phyloP scores from a whole-genome alignment of 352 stramenopile species.

The Phytophthora palmivora region DNA sequence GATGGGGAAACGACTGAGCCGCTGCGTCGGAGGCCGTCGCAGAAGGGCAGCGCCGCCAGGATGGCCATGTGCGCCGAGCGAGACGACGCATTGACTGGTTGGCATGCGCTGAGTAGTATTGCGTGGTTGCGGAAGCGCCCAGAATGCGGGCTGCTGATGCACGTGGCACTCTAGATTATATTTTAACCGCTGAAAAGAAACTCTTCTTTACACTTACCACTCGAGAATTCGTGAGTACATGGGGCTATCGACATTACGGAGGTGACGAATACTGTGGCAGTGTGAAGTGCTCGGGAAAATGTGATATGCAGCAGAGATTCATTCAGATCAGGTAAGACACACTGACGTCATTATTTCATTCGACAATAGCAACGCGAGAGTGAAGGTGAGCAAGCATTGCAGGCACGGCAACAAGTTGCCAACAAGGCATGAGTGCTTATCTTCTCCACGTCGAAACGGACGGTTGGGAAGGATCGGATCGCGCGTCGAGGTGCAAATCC shows the following conservation, averaged over 20 bases:
- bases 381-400: background rate
- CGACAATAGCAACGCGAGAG: slow-evolving; percentile 5
- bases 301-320: slow-evolving; percentile 12
- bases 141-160: background rate
- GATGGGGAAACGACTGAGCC: background rate
- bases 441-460: slow-evolving; percentile 11
- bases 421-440: background rate
- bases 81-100: background rate
- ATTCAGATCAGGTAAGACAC: slow-evolving; percentile 13
- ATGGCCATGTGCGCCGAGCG: slow-evolving; percentile 10
- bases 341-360: background rate
- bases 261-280: background rate
- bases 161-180: slow-evolving; percentile 42
- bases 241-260: background rate
- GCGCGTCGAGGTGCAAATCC: slow-evolving; percentile 20
- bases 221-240: background rate
- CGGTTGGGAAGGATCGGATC: slow-evolving; percentile 11
- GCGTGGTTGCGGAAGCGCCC: background rate
- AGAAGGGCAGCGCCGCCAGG: slow-evolving; percentile 10
- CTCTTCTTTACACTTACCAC: slow-evolving; percentile 15
- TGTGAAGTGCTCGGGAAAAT: slow-evolving; percentile 1
- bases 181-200: slow-evolving; percentile 37
- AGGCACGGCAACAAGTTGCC: background rate
- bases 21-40: slow-evolving; percentile 10
- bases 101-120: background rate